Base-by-base conservation (phyloP, 169 alveolate species). In the Perkinsus chesapeaki region DNA sequence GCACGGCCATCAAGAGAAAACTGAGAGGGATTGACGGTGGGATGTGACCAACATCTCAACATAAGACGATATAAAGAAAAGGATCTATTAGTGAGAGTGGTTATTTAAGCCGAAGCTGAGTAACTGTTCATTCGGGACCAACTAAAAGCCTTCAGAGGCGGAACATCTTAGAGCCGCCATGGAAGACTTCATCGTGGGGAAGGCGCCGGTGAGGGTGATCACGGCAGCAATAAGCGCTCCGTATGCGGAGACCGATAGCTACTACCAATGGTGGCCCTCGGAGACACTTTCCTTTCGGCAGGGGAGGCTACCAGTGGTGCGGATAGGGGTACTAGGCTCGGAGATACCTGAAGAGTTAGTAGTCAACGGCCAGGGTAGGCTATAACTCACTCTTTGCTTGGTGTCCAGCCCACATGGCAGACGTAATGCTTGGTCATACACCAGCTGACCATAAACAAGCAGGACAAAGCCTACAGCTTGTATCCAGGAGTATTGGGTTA, bases 401-500 rank as follows among this genome's bases (percentile, higher is more conserved):
- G 82, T 39, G 92, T 39, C 39, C 31, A 39, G 10, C 36, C 39
- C 73, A 37, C n/a, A 38, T n/a, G 92, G 92, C 34, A 91, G 16
- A 5, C 92, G 48, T 34, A 91, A 31, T 0, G 48, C 72, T n/a
- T 39, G 73, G 39, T 91, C 92, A 37, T 91, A 91, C 38, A 39
- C 72, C 92, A 91, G 39, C 72, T 91, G 92, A 7, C 92, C 92
- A 31, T 39, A 39, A 3, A 91, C 47, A 16, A 91, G 92, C 7
- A 91, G 39, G 12, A 39, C 92, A 38, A 91, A 91, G 23, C 92
- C 92, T 27, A 60, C 31, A 60, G 82, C 92, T 19, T 91, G 92
- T 31, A 91, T 31, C 48, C 48, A 38, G 92, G 48, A 36, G 72
- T 91, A 91, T 16, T 27, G 9, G 9, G 92, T 91, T 1, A 91